Conservation (phyloP, 768 basidiomycete species). For the Strobilomyces echinocephalus region DNA sequence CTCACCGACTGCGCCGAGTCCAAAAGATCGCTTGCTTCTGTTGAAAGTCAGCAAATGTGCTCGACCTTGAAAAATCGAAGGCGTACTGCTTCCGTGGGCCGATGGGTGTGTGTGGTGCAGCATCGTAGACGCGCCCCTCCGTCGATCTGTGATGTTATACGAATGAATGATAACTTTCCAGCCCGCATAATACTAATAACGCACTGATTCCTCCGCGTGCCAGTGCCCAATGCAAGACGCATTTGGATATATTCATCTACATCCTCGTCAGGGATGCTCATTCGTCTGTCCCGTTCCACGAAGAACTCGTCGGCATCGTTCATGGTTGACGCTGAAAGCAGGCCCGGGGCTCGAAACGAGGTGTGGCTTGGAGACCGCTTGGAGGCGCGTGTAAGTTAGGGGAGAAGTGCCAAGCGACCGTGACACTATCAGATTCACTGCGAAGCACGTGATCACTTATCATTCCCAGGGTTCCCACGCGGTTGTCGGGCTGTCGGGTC, state of each 20-base stretch:
- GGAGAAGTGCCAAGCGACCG: no score
- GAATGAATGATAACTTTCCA: conserved; percentile 5
- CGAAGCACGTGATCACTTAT: neutral
- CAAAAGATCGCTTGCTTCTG: conserved; percentile 8
- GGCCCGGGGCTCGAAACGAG: neutral
- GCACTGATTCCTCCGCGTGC: conserved; percentile 15
- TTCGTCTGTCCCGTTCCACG: conserved; percentile 48
- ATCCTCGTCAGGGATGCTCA: conserved; percentile 52
- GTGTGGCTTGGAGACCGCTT: neutral
- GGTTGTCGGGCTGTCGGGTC: no score
- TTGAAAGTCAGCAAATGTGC: neutral
- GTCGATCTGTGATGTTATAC: conserved; percentile 2
- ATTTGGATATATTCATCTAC: conserved; percentile 43
- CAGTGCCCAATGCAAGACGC: conserved; percentile 9
- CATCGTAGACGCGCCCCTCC: neutral
- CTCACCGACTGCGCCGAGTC: neutral
- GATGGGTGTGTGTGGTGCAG: neutral
- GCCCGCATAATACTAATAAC: conserved; percentile 1
- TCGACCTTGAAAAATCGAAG: neutral
- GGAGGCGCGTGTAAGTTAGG: neutral
- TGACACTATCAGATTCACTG: no score
- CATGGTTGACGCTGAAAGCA: conserved; percentile 6
- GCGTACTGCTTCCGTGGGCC: conserved; percentile 10
- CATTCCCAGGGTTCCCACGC: no score
- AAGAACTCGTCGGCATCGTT: conserved; percentile 46